These are phyloP conservation scores for Helichrysum umbraculigerum DNA, from an alignment of 129 eudicot species.

Conservation along the genomic window DNA sequence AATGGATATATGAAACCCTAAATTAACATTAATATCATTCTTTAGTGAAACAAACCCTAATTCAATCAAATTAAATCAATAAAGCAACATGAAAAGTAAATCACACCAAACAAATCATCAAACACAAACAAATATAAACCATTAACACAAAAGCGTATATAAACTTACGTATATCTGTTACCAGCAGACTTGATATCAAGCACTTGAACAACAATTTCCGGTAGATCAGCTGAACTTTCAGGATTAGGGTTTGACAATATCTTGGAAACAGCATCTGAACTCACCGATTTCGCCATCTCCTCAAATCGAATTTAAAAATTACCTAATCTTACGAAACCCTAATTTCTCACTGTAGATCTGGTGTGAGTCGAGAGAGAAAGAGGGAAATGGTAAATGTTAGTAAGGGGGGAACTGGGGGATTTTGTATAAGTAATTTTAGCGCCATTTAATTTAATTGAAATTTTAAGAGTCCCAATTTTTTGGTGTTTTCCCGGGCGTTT, in stretches of 20 bases:
- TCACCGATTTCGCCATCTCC: constrained; percentile 65
- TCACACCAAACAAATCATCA: not conserved
- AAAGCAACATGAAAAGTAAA: not conserved
- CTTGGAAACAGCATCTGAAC: constrained; percentile 58
- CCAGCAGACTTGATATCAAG: constrained; percentile 79
- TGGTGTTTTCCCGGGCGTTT: not conserved
- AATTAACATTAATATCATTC: not conserved
- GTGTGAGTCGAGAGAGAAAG: constrained; percentile 22
- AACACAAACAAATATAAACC: not conserved
- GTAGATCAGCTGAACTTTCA: constrained; percentile 54
- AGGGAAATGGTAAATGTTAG: constrained; percentile 6
- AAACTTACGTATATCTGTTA: constrained; percentile 56
- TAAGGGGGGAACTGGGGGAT: constrained; percentile 17
- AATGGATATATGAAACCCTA: not conserved
- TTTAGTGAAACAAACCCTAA: not conserved
- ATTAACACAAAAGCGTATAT: not conserved
- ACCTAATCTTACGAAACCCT: not conserved
- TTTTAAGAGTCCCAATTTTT: constrained; percentile 23
- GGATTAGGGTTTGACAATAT: constrained; percentile 76
- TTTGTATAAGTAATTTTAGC: constrained; percentile 34
- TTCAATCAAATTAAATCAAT: too few relatives aligned
- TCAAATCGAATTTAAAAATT: not conserved
- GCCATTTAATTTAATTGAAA: constrained; percentile 23
- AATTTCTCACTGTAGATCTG: constrained; percentile 14
- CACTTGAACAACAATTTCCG: constrained; percentile 76